Base-by-base conservation (phyloP, 495 filamentous ascomycete genomes). In the Penicillium ucsense region DNA sequence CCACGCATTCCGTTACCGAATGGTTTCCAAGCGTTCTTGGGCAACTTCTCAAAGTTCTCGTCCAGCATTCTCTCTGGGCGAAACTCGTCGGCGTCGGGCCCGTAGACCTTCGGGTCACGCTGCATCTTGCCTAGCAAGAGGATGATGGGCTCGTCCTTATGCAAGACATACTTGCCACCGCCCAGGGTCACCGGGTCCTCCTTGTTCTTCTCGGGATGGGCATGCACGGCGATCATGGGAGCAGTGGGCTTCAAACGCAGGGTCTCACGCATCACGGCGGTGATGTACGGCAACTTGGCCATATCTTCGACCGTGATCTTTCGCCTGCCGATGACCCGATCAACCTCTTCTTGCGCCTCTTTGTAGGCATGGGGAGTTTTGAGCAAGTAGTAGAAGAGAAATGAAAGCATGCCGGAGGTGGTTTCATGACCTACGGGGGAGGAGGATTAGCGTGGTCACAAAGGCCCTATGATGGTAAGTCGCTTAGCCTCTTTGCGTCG, bases 201-300 rank as follows among this genome's bases (percentile, higher is more conserved):
- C 27, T 75, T 68, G 57, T 78, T 77, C 56, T 69, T 62, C 3
- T 35, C 50, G 5, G 62, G 62, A 46, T 67, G 60, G 8, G 66
- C 51, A n/a, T 64, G 62, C 11, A 74, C 36, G 6, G 51, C 51
- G 45, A 81, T 76, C 8, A 67, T 51, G 5, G 79, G 67, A 11
- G 80, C 83, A 4, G 83, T 78, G 0, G 84, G 75, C 32, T 64
- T 68, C 2, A 89, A 61, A 41, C 87, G 79, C 1, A 90, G 67
- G 0, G 87, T 81, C 63, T 92, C 87, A 0, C 83, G 74, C 51
- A 92, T 68, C 29, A 80, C 64, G 20, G 77, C 82, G n/a, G 72
- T 75, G 50, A 87, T 65, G 56, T 86, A 88, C 0, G 69, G 65
- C 5, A 89, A 64, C 49, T 84, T 83, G 3, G 76, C 71, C 55